These are phyloP conservation scores for Camptophora hylomeconis DNA, from an alignment of 2,329 filamentous ascomycete species.

Conservation along the genomic window DNA sequence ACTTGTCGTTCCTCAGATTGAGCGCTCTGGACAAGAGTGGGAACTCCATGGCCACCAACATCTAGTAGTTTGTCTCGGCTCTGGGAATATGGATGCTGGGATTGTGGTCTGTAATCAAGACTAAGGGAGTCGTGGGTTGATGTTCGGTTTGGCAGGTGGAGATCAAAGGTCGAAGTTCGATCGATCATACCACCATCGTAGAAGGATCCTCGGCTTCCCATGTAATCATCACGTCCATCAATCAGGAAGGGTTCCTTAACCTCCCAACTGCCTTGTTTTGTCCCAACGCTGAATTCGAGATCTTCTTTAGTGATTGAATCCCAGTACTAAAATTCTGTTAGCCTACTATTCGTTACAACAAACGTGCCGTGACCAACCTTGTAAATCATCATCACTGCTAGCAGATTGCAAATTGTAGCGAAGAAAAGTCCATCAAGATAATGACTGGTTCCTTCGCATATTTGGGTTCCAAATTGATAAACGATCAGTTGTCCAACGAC, in stretches of 20 bases:
- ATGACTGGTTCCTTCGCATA: conserved; percentile 75
- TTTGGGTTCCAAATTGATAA: conserved; percentile 74
- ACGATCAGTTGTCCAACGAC: conserved; percentile 82
- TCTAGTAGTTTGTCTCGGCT: conserved; percentile 9
- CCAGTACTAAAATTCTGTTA: conserved; percentile 81
- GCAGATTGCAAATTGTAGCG: conserved; percentile 80
- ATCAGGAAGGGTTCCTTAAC: conserved; percentile 81
- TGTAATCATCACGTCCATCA: conserved; percentile 32
- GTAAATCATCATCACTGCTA: conserved; percentile 99
- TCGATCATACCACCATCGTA: conserved; percentile 53
- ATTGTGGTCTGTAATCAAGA: conserved; percentile 11
- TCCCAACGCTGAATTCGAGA: conserved; percentile 92
- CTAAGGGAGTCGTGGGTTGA: conserved; percentile 6
- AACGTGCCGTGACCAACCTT: conserved; percentile 70
- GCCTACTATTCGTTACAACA: no score
- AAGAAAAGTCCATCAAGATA: conserved; percentile 94
- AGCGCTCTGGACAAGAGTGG: conserved; percentile 1
- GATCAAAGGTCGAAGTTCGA: conserved; percentile 1
- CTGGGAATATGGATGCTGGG: conserved; percentile 5
- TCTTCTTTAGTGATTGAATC: conserved; percentile 98
- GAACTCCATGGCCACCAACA: conserved; percentile 2
- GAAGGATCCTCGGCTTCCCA: conserved; percentile 41
- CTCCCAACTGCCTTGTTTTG: conserved; percentile 95
- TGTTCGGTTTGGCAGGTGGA: conserved; percentile 1
- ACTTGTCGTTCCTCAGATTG: conserved; percentile 1